These are phyloP conservation scores for Steccherinum ochraceum DNA, from an alignment of 768 basidiomycete genomes.

Conservation along the genomic window DNA sequence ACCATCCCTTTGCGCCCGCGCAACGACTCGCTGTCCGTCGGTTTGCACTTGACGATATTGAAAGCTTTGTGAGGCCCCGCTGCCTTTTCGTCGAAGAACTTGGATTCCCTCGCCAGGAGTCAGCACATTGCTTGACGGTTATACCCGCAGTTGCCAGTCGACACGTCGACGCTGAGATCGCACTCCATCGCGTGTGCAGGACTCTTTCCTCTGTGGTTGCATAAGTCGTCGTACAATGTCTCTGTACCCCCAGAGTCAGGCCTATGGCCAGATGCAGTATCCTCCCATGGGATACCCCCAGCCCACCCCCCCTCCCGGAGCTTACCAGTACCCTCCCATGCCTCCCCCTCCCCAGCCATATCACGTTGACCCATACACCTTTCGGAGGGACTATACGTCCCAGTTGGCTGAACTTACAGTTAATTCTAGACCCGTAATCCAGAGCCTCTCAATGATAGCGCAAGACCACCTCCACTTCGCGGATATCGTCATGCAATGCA, in stretches of 20 bases:
- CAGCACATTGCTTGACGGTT: no score
- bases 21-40: not conserved
- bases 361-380: constrained; percentile 58
- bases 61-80: not conserved
- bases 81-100: not conserved
- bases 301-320: constrained; percentile 22
- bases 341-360: constrained; percentile 40
- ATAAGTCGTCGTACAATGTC: constrained; percentile 19
- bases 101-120: not conserved
- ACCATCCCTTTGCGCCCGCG: constrained; percentile 23
- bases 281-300: constrained; percentile 35
- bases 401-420: constrained; percentile 80
- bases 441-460: constrained; percentile 86
- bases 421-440: constrained; percentile 94
- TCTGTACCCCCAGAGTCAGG: constrained; percentile 48
- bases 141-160: not conserved
- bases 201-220: not conserved
- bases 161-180: constrained; percentile 10
- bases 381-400: constrained; percentile 70
- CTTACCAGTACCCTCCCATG: constrained; percentile 42
- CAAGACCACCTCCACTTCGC: constrained; percentile 79
- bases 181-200: constrained; percentile 7
- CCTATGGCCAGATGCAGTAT: constrained; percentile 55
- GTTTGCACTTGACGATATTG: not conserved
- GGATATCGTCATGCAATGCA: constrained; percentile 72